phyloP scores from a whole-genome alignment of 129 eudicot species.

The Flaveria bidentis region DNA sequence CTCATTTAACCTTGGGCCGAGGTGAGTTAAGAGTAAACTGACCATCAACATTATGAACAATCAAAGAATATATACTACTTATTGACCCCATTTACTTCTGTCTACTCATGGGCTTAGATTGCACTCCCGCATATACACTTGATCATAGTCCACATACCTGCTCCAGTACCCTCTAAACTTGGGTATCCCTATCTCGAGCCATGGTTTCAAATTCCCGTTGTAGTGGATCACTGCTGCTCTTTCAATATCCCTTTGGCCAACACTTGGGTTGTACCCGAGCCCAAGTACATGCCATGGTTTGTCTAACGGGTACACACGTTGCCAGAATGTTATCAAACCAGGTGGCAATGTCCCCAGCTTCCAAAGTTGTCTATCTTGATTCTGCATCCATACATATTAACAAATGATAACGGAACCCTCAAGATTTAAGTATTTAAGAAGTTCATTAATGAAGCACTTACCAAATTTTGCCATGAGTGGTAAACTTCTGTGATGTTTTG shows the following conservation, averaged over 20 bases:
- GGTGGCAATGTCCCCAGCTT: conserved; percentile 96
- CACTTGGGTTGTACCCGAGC: conserved; percentile 92
- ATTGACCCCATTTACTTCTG: background rate
- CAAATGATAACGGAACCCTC: background rate
- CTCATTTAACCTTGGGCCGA: conserved; percentile 6
- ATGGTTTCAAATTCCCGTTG: conserved; percentile 92
- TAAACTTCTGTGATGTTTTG: conserved; percentile 91
- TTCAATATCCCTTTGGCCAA: conserved; percentile 72
- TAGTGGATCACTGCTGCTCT: conserved; percentile 87
- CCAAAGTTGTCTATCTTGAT: conserved; percentile 84
- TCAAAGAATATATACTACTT: conserved; percentile 39
- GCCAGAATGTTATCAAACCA: conserved; percentile 89
- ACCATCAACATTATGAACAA: conserved; percentile 27
- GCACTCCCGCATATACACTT: conserved; percentile 77
- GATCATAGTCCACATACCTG: conserved; percentile 75
- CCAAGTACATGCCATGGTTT: conserved; percentile 93
- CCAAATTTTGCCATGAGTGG: conserved; percentile 96
- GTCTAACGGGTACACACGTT: conserved; percentile 66
- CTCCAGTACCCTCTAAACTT: conserved; percentile 80
- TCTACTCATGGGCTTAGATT: conserved; percentile 64
- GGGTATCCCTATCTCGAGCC: conserved; percentile 93
- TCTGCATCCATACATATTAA: conserved; percentile 45
- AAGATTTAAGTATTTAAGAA: background rate
- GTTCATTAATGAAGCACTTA: conserved; percentile 29
- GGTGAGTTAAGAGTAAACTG: conserved; percentile 14